Percentiles rank a stretch among this genome's conserved stretches.
Evolutionary conservation across 305 asterid species (phyloP).

Genomic region (Plantago coronopus): DNA sequence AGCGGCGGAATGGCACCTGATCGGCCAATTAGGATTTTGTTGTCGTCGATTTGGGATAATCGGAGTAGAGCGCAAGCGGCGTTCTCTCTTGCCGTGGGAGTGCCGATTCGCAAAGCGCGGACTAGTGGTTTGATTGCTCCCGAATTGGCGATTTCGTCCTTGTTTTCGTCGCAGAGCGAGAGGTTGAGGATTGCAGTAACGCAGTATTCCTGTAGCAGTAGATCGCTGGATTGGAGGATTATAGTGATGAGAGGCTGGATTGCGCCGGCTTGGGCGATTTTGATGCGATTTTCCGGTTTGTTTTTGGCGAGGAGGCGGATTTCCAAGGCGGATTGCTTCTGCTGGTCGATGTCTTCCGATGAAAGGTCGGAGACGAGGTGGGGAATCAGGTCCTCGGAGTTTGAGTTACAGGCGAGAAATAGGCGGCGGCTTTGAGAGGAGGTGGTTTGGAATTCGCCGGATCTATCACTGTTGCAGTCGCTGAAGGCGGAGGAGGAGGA

Average conservation of each 20-base stretch:
- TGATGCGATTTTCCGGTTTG: conserved; percentile 70
- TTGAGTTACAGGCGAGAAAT: conserved; percentile 50
- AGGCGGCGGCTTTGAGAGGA: conserved; percentile 70
- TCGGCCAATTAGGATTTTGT: conserved; percentile 66
- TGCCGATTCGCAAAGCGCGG: conserved; percentile 61
- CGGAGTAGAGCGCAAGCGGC: conserved; percentile 91
- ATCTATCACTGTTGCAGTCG: conserved; percentile 89
- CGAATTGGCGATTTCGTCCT: conserved; percentile 56
- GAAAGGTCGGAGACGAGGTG: conserved; percentile 67
- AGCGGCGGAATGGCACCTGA: conserved; percentile 79
- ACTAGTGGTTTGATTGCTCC: conserved; percentile 82
- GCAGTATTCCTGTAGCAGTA: conserved; percentile 85
- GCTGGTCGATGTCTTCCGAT: conserved; percentile 49
- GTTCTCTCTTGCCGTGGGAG: conserved; percentile 72
- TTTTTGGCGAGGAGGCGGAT: conserved; percentile 80
- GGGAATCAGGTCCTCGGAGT: conserved; percentile 59
- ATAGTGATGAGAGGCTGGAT: conserved; percentile 67
- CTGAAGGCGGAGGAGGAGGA: conserved; percentile 80
- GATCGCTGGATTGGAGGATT: conserved; percentile 50
- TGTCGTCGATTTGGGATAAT: conserved; percentile 65
- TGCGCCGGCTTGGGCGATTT: conserved; percentile 78
- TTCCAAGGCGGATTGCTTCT: conserved; percentile 78
- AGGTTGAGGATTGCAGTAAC: conserved; percentile 81
- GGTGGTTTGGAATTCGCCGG: conserved; percentile 78
- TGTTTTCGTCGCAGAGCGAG: conserved; percentile 86